These are phyloP conservation scores for Mastigamoeba balamuthi DNA, from an alignment of 78 protist genomes.

Conservation along the genomic window DNA sequence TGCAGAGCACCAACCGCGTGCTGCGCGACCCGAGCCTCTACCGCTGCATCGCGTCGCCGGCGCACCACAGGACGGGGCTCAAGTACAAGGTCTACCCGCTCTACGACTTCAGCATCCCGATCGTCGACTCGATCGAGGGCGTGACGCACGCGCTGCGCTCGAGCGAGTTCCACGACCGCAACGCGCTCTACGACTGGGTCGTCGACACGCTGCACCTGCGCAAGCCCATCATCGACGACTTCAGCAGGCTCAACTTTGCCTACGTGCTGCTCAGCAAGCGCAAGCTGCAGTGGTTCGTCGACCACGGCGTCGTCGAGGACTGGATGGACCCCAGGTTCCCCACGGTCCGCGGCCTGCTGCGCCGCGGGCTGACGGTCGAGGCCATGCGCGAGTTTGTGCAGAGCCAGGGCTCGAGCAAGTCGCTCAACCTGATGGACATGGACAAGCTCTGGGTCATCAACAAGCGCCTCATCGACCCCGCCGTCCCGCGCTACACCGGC, in stretches of 20 bases:
- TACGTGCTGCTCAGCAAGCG: slow-evolving; percentile 91
- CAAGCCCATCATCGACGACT: slow-evolving; percentile 23
- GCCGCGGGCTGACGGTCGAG: slow-evolving; percentile 89
- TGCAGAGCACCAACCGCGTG: slow-evolving; percentile 36
- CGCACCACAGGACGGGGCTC: slow-evolving; percentile 50
- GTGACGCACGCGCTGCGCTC: slow-evolving; percentile 94
- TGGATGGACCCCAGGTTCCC: slow-evolving; percentile 99
- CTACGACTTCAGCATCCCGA: slow-evolving; percentile 97
- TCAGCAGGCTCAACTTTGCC: slow-evolving; percentile 73
- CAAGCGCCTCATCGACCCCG: slow-evolving; percentile 82
- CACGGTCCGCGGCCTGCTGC: slow-evolving; percentile 81
- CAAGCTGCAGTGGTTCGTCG: slow-evolving; percentile 82
- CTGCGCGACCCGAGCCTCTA: slow-evolving; percentile 95
- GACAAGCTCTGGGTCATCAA: slow-evolving; percentile 34
- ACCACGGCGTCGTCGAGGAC: slow-evolving; percentile 70
- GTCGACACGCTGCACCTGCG: slow-evolving; percentile 53
- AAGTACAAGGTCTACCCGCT: slow-evolving; percentile 92
- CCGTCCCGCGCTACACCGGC: slow-evolving; percentile 24
- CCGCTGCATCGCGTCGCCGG: slow-evolving; percentile 63
- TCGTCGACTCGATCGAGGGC: slow-evolving; percentile 91
- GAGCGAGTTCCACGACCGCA: slow-evolving; percentile 90
- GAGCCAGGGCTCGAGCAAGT: slow-evolving; percentile 63
- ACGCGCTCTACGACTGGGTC: slow-evolving; percentile 80
- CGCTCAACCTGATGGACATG: not conserved
- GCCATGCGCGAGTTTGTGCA: slow-evolving; percentile 72